phyloP scores from a whole-genome alignment of 208 protist genomes.

The Crithidia expoeki region DNA sequence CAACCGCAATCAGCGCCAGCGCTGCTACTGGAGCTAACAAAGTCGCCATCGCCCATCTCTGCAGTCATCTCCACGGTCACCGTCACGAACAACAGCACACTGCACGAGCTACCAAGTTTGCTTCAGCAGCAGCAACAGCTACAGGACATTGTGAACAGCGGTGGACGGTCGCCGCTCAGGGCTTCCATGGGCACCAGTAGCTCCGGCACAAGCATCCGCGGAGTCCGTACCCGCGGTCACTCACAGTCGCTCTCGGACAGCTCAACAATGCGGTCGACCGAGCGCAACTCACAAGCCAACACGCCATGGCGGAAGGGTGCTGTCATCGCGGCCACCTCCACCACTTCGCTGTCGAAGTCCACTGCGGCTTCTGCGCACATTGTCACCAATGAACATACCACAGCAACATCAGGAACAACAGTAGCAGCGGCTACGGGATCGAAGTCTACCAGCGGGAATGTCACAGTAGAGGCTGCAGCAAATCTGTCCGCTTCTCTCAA shows the following conservation, averaged over 20 bases:
- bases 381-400: background rate
- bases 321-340: background rate
- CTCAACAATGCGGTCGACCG: background rate
- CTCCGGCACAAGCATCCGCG: constrained; percentile 5
- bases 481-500: background rate
- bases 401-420: background rate
- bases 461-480: background rate
- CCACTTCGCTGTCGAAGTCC: background rate
- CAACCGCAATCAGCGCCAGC: background rate
- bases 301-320: background rate
- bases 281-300: background rate
- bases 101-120: background rate
- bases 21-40: background rate
- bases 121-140: background rate
- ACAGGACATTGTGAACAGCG: background rate
- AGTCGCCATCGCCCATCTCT: background rate
- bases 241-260: constrained; percentile 12
- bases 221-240: constrained; percentile 14
- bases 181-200: background rate
- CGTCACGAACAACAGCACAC: background rate
- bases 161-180: background rate
- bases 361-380: background rate
- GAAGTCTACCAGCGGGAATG: background rate
- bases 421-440: background rate
- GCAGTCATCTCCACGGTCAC: background rate